Evolutionary conservation across 2,329 filamentous ascomycete genomes (phyloP).

Genomic region (Lasiodiplodia theobromae): DNA sequence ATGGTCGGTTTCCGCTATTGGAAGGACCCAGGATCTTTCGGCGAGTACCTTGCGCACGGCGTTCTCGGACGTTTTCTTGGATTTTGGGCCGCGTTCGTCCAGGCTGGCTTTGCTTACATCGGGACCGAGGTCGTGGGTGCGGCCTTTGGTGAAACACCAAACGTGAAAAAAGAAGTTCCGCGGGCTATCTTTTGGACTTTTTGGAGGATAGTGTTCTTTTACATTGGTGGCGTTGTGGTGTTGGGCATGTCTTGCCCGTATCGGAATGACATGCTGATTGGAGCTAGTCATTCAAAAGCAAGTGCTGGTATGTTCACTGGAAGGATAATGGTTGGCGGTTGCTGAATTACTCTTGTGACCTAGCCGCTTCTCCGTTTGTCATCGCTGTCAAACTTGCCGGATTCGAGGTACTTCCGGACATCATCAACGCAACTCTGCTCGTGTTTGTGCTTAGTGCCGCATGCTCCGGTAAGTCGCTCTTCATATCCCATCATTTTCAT

Average conservation of each 20-base stretch:
- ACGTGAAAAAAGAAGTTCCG: constrained; percentile 75
- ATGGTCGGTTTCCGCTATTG: constrained; percentile 78
- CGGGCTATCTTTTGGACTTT: constrained; percentile 77
- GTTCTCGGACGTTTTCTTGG: constrained; percentile 68
- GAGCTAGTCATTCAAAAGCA: constrained; percentile 9
- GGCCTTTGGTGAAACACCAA: constrained; percentile 75
- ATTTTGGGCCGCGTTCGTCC: constrained; percentile 73
- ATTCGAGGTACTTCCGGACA: constrained; percentile 55
- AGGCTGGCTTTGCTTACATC: constrained; percentile 73
- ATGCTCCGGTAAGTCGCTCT: constrained; percentile 2
- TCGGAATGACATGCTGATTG: constrained; percentile 61
- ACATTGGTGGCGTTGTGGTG: constrained; percentile 67
- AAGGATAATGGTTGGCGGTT: constrained; percentile 28
- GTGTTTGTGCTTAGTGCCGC: constrained; percentile 81
- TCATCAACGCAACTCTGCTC: constrained; percentile 80
- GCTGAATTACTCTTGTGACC: constrained; percentile 55
- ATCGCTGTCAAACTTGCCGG: constrained; percentile 55
- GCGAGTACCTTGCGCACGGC: constrained; percentile 64
- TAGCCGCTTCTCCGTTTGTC: constrained; percentile 65
- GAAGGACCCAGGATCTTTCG: constrained; percentile 72
- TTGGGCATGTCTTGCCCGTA: constrained; percentile 75
- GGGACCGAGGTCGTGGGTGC: constrained; percentile 79
- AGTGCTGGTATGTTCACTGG: not conserved
- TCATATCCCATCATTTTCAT: not conserved
- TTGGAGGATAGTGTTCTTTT: constrained; percentile 75